Base-by-base conservation (phyloP, 2,329 filamentous ascomycete genomes). In the Kalmusia sp. region DNA sequence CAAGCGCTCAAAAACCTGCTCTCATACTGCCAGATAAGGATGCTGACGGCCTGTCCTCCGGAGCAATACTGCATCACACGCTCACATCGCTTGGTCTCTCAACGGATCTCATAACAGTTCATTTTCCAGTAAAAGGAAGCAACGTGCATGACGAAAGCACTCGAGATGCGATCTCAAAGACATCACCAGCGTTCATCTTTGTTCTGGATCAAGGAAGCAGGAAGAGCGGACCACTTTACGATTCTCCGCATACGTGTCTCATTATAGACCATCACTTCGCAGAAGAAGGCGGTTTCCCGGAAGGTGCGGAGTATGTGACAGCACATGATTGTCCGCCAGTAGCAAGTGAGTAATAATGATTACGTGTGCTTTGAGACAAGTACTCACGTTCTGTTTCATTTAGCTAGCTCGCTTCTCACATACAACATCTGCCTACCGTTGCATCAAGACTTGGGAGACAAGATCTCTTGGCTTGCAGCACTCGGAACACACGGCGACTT, bases 11-110 rank as follows among this genome's bases (percentile, higher is more conserved):
- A 8, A 78, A 83, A 51, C 77, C 73, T 30, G 83, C 82, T 1
- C 70, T 89, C 15, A 84, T 90, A 12, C 79, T 89, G 0, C 87
- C 87, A 0, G 87, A 90, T 65, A 89, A 89, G 63, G 87, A 89
- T 60, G 86, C 86, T 2, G 87, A 90, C 68, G 87, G 87, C 0
- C 75, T 90, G 3, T 82, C 82, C 2, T 84, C 87, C 2, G 87
- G 87, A 0, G 82, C 82, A 1, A 89, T 89, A 25, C 67, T 90
- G 2, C 77, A 84, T 50, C 82, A 81, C 49, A 88, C 86, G 0
- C 75, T 90, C 3, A 69, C 81, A 1, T 71, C 83, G 1, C 80
- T 90, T 0, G 87, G 87, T 2, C 77, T 89, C 0, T 69, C 80
- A 8, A 58, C 77, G 6, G 69, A 77, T 6, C 71, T 82, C 1